phyloP scores from a whole-genome alignment of 768 basidiomycete genomes.

The Mycena latifolia region DNA sequence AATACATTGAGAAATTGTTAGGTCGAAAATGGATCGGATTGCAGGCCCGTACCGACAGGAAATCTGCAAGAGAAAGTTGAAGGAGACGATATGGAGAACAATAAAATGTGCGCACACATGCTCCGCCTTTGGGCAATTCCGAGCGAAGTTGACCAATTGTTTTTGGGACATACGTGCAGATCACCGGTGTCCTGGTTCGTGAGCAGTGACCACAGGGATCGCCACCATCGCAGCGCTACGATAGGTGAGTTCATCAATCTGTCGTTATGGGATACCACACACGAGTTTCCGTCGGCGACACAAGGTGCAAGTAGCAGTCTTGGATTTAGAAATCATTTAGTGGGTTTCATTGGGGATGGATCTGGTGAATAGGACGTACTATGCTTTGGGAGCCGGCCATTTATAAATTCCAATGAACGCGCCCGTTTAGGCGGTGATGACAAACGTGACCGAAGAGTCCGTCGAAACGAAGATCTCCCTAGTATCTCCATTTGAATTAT shows the following conservation, averaged over 20 bases:
- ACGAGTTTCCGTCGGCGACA: conserved; percentile 34
- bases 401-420: too few relatives aligned
- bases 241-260: too few relatives aligned
- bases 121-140: conserved; percentile 29
- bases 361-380: neutral
- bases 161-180: conserved; percentile 27
- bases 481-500: too few relatives aligned
- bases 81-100: too few relatives aligned
- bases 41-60: too few relatives aligned
- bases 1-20: too few relatives aligned
- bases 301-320: conserved; percentile 34
- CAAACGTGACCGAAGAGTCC: conserved; percentile 25
- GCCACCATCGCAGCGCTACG: conserved; percentile 34
- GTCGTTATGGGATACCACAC: neutral
- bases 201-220: conserved; percentile 27
- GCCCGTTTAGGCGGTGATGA: conserved; percentile 21
- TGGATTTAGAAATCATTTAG: conserved; percentile 37
- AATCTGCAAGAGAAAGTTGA: too few relatives aligned
- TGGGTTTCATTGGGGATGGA: conserved; percentile 16
- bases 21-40: too few relatives aligned
- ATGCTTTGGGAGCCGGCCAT: conserved; percentile 6
- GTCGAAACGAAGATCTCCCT: too few relatives aligned
- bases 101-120: too few relatives aligned
- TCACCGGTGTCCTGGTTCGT: conserved; percentile 21
- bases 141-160: conserved; percentile 29